Percentiles rank a stretch among this genome's conserved stretches.
Evolutionary conservation across 305 asterid genomes (phyloP).

Genomic region (Plantago lanceolata): DNA sequence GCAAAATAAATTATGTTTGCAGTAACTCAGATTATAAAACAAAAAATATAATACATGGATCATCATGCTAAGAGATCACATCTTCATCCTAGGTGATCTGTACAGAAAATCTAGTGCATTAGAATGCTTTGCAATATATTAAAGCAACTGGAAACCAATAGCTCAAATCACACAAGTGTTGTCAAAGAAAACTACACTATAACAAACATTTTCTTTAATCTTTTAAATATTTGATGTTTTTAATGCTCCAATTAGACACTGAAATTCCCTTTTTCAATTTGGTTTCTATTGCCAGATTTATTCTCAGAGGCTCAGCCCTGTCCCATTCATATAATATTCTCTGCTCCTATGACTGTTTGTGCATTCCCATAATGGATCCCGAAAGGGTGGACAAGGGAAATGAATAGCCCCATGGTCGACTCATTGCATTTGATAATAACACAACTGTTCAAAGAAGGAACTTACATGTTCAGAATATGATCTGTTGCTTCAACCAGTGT

Average conservation of each 20-base stretch:
- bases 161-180: not conserved
- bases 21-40: no score
- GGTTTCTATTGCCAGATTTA: slow-evolving; percentile 16
- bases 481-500: slow-evolving; percentile 95
- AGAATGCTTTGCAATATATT: not conserved
- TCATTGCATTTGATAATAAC: slow-evolving; percentile 13
- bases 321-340: no score
- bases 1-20: no score
- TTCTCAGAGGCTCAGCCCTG: not conserved
- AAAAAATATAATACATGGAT: no score
- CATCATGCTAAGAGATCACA: no score
- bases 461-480: slow-evolving; percentile 83
- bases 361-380: not conserved
- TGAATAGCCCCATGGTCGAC: not conserved
- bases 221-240: no score
- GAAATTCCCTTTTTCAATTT: slow-evolving; percentile 1
- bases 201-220: not conserved
- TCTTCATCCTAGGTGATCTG: not conserved
- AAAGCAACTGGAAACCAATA: not conserved
- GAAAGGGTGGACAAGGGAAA: not conserved
- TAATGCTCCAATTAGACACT: not conserved
- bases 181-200: no score
- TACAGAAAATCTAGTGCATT: not conserved
- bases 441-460: slow-evolving; percentile 13
- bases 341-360: not conserved